Conservation (phyloP, 352 stramenopile genomes). For the Pythium grandisporangium region DNA sequence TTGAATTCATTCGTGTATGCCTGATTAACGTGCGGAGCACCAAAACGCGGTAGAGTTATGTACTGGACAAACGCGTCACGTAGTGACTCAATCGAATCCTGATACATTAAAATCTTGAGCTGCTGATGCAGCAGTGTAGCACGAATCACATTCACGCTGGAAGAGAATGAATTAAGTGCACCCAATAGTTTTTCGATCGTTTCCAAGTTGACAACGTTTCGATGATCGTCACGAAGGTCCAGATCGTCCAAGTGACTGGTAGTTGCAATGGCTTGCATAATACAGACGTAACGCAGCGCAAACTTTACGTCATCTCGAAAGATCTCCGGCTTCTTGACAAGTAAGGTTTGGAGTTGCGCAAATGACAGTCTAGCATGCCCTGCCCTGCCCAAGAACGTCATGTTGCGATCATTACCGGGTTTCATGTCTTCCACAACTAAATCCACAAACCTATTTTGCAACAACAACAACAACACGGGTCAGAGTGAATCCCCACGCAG, state of each 20-base stretch:
- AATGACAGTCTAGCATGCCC: slow-evolving; percentile 25
- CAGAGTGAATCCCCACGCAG: no score
- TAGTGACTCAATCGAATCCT: neutral
- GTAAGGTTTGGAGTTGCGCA: slow-evolving; percentile 18
- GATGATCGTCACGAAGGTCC: neutral
- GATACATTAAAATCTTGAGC: slow-evolving; percentile 1
- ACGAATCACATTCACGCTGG: slow-evolving; percentile 4
- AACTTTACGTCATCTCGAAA: slow-evolving; percentile 1
- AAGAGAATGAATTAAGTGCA: slow-evolving; percentile 1
- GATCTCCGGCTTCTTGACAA: slow-evolving; percentile 4
- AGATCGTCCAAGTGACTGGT: neutral
- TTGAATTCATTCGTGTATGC: neutral
- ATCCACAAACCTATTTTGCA: slow-evolving; percentile 16
- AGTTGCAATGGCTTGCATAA: neutral
- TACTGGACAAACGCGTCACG: slow-evolving; percentile 9
- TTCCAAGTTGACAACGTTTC: neutral
- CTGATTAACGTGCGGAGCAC: neutral
- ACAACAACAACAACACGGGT: no score
- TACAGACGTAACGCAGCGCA: slow-evolving; percentile 1
- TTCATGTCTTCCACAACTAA: slow-evolving; percentile 33
- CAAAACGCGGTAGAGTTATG: slow-evolving; percentile 5
- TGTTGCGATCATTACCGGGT: neutral
- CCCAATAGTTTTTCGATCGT: neutral
- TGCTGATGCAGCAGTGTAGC: slow-evolving; percentile 9
- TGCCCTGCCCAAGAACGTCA: slow-evolving; percentile 21